Base-by-base conservation (phyloP, 345 rosid species). In the Camelina hispida region DNA sequence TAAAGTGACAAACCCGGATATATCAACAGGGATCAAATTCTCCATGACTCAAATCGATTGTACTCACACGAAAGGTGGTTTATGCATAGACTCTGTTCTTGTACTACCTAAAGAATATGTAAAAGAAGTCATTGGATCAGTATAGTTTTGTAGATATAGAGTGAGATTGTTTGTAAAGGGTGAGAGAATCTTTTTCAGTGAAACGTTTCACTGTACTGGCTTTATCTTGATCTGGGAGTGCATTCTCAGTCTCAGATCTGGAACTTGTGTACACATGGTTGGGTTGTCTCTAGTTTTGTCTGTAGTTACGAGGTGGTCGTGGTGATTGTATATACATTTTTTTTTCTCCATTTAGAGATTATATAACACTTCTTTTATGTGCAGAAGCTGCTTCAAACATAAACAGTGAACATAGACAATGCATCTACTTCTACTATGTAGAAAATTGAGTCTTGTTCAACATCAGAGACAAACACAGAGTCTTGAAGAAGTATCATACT, bases 61-160 rank as follows among this genome's bases (percentile, higher is more conserved):
- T 72, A 93, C 98, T 42, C 98, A 91, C 82, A 86, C 96, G 12
- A 93, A 93, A 83, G 98, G 98, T 13, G 98, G 98, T n/a, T 77
- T 93, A 5, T 87, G 93, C 64, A 63, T 93, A 44, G 98, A 93
- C 73, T 76, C 84, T 58, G 89, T 89, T 59, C 75, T 88, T 56
- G 77, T 93, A 13, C 80, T 80, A 58, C 98, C 98, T 3, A 77
- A 78, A 78, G 82, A 71, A 38, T 16, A 62, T 58, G 82, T 50
- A 50, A 81, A 84, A 82, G 71, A 79, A 77, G 58, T 72, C 34
- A 51, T 9, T 72, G 69, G 73, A 32, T 37, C 56, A 59, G 42
- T 42, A 15, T 59, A 72, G 72, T 32, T 57, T 70, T 48, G 72
- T 77, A 65, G 66, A 71, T 65, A 76, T 35, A 54, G 70, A 71